A percentile compares a stretch with the other conserved stretches of the same genome.
phyloP scores from a whole-genome alignment of 2,329 filamentous ascomycete genomes.

The Dichotomopilus funicola region DNA sequence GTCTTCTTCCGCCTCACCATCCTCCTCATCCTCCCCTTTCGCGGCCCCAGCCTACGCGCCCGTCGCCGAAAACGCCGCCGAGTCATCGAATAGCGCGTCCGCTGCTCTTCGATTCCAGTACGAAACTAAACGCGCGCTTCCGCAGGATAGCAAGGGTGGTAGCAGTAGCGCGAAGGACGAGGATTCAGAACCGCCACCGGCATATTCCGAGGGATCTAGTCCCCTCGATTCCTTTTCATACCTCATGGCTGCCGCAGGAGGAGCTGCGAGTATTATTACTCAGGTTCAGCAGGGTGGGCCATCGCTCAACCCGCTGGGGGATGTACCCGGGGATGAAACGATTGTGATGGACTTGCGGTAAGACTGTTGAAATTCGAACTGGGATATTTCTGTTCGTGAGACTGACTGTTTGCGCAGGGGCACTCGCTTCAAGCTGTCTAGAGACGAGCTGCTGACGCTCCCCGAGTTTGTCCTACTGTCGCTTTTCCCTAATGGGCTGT shows the following conservation, averaged over 20 bases:
- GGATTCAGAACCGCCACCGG: constrained; percentile 88
- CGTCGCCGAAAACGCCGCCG: constrained; percentile 11
- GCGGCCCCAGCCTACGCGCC: constrained; percentile 48
- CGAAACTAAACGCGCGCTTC: constrained; percentile 79
- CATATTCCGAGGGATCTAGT: constrained; percentile 91
- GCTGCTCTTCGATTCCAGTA: constrained; percentile 36
- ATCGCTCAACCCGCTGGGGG: constrained; percentile 81
- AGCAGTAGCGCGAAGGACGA: constrained; percentile 49
- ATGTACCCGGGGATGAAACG: constrained; percentile 84
- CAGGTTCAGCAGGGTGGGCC: constrained; percentile 94
- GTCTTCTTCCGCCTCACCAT: background rate
- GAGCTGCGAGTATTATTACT: constrained; percentile 96
- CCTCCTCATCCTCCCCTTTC: constrained; percentile 25
- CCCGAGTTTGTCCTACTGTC: constrained; percentile 96
- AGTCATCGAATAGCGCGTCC: constrained; percentile 20
- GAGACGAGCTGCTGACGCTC: constrained; percentile 89
- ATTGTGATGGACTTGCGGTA: constrained; percentile 93
- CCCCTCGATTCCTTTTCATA: constrained; percentile 89
- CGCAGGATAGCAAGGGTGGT: constrained; percentile 66
- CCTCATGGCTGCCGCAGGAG: constrained; percentile 96
- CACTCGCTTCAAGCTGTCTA: constrained; percentile 84
- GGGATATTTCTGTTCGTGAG: background rate
- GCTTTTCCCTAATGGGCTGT: constrained; percentile 96
- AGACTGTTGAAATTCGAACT: constrained; percentile 21
- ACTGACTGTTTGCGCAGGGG: constrained; percentile 52